Evolutionary conservation across 1,139 yeast species (phyloP), one percentile per base, ranked within the genome.

Genomic region (Neolecta irregularis): DNA sequence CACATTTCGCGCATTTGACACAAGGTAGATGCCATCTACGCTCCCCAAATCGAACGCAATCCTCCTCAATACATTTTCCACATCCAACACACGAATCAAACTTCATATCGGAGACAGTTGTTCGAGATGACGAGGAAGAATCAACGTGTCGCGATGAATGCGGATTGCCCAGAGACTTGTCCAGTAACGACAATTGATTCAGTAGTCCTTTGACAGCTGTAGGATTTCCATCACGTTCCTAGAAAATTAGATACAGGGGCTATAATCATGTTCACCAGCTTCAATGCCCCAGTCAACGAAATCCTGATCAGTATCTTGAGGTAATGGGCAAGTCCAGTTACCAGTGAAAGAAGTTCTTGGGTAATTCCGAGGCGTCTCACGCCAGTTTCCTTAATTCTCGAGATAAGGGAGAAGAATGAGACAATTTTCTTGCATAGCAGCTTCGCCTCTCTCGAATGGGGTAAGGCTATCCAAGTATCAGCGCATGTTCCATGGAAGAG

Each of bases 301-400:
- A 39, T 39, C 43, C 96, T 64, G 12, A 88, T 78, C 24, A 88
- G 62, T 7, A 88, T 63, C 53, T 91, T 88, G 48, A 88, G 63
- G 53, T 83, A 85, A 54, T 91, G 98, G 0, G 98, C 96, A 49
- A 91, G 64, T 1, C 93, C 85, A 1, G 95, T 83, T 8, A 85
- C 88, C 4, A 85, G 72, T 1, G 91, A 73, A 45, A 88, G 63
- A 32, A 88, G 51, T 31, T 76, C 79, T 13, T 81, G 83, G 2
- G 57, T 51, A 16, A 52, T 46, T 5, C 52, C 55, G 44, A 48
- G 44, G 25, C 46, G 44, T 32, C 45, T 43, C 23, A 41, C 45
- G 7, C 41, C 43, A 22, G 29, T 32, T 12, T 33, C 25, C 36
- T 35, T 39, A 4, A 36, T 35, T 20, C 31, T 58, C 6, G 65